phyloP scores from a whole-genome alignment of 257 asterid species.

The Solanum peruvianum region DNA sequence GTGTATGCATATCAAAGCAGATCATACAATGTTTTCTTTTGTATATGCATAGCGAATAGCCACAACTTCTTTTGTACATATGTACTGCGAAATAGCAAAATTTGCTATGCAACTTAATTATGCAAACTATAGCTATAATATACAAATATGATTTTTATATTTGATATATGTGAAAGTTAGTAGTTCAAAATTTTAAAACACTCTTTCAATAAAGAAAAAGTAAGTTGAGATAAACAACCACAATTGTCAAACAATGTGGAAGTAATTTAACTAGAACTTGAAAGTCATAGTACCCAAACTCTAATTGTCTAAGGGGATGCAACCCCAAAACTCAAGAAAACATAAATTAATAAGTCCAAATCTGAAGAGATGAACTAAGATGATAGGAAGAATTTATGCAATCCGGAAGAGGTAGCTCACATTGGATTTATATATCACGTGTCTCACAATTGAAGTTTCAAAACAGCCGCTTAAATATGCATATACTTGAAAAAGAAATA shows the following conservation, averaged over 20 bases:
- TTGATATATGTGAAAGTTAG: too few species aligned
- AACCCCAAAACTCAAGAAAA: neutral
- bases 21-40: too few species aligned
- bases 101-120: too few species aligned
- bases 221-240: neutral
- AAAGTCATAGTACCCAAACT: neutral
- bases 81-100: too few species aligned
- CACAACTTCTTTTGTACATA: too few species aligned
- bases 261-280: too few species aligned
- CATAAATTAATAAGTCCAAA: neutral
- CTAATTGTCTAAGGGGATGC: neutral
- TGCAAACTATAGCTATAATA: too few species aligned
- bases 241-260: neutral
- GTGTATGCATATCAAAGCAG: too few species aligned
- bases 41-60: too few species aligned
- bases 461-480: neutral
- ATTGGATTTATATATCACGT: neutral
- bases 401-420: neutral
- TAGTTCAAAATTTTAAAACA: too few species aligned
- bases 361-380: neutral
- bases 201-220: too few species aligned
- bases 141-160: too few species aligned
- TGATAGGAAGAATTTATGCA: neutral
- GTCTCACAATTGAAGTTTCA: neutral
- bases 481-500: neutral